These are phyloP conservation scores for Pythium monospermum DNA, from an alignment of 352 stramenopile genomes.

Conservation along the genomic window DNA sequence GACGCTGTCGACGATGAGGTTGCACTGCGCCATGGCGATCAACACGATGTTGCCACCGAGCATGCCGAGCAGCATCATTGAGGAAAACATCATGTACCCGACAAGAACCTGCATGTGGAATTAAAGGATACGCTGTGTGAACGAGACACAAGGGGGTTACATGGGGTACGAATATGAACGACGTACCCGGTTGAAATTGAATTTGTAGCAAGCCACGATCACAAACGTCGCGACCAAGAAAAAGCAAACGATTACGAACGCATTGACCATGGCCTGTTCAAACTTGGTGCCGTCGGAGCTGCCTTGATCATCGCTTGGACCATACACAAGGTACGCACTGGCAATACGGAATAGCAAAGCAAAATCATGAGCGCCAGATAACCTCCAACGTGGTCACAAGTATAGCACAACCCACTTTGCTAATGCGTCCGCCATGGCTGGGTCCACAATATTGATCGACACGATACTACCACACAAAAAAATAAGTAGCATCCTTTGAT, in stretches of 20 bases:
- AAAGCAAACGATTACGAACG: slow-evolving; percentile 86
- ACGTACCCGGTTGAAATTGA: slow-evolving; percentile 77
- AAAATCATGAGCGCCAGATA: slow-evolving; percentile 3
- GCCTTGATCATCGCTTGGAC: slow-evolving; percentile 40
- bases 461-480: slow-evolving; percentile 42
- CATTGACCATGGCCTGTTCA: slow-evolving; percentile 78
- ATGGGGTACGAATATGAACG: background rate
- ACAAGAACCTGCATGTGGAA: slow-evolving; percentile 46
- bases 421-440: slow-evolving; percentile 60
- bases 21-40: slow-evolving; percentile 58
- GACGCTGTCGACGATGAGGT: slow-evolving; percentile 55
- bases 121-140: background rate
- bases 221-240: slow-evolving; percentile 88
- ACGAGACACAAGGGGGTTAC: too few relatives aligned
- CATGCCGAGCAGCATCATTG: slow-evolving; percentile 77
- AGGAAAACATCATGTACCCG: slow-evolving; percentile 90
- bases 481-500: too few relatives aligned
- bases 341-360: too few relatives aligned
- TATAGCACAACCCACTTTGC: slow-evolving; percentile 72
- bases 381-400: too few relatives aligned
- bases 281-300: slow-evolving; percentile 67
- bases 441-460: slow-evolving; percentile 78
- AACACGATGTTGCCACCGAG: slow-evolving; percentile 82
- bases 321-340: slow-evolving; percentile 82
- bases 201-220: slow-evolving; percentile 90